phyloP scores from a whole-genome alignment of 1,139 yeast species.

The Yamadazyma spencermartinsiae region DNA sequence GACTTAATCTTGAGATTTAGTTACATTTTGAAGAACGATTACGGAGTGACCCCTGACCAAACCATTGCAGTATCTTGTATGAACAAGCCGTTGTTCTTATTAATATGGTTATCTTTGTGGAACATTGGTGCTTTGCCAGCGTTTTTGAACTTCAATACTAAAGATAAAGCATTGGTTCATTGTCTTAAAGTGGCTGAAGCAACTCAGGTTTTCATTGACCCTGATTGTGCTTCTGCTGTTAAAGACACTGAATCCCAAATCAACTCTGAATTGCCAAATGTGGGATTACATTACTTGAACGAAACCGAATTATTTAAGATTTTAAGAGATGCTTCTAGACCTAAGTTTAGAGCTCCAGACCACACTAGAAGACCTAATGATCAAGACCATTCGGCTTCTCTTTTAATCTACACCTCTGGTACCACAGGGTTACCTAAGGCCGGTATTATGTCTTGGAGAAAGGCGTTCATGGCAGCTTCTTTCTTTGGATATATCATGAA shows the following conservation, averaged over 20 bases:
- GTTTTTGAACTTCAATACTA: conserved; percentile 77
- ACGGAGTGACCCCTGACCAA: conserved; percentile 65
- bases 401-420: conserved; percentile 87
- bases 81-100: conserved; percentile 79
- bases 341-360: conserved; percentile 56
- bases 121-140: conserved; percentile 90
- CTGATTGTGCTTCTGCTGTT: conserved; percentile 60
- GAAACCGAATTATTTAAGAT: conserved; percentile 48
- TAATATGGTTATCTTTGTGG: conserved; percentile 87
- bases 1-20: conserved; percentile 66
- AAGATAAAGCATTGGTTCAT: conserved; percentile 75
- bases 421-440: conserved; percentile 96
- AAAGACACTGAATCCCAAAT: conserved; percentile 53
- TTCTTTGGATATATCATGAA: conserved; percentile 72
- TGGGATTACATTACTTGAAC: conserved; percentile 55
- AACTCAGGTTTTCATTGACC: conserved; percentile 70
- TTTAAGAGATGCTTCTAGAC: conserved; percentile 47
- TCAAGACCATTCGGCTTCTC: conserved; percentile 62
- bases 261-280: conserved; percentile 36
- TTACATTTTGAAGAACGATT: conserved; percentile 59
- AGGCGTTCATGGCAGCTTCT: conserved; percentile 67
- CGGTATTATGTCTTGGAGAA: conserved; percentile 92
- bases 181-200: conserved; percentile 74
- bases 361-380: conserved; percentile 55
- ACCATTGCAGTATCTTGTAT: conserved; percentile 77